A percentile compares a stretch with the other conserved stretches of the same genome.
Conservation (phyloP, 345 rosid species). For the Cardiospermum halicacabum region DNA sequence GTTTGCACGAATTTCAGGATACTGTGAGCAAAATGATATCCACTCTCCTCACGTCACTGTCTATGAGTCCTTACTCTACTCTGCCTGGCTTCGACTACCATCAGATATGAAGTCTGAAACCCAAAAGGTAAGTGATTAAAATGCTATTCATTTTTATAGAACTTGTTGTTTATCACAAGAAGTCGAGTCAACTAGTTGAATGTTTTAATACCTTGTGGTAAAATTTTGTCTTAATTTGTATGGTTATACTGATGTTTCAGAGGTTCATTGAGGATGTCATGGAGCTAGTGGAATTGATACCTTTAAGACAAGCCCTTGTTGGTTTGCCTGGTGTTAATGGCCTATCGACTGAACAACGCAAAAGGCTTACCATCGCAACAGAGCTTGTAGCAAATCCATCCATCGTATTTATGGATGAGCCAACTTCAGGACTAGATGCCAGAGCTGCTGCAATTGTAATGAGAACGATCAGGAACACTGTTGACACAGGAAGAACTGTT, state of each 20-base stretch:
- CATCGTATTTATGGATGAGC: constrained; percentile 91
- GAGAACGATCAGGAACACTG: constrained; percentile 91
- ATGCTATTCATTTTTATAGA: constrained; percentile 48
- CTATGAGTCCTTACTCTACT: constrained; percentile 46
- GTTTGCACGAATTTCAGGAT: constrained; percentile 51
- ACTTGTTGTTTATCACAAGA: constrained; percentile 36
- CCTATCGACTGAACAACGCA: constrained; percentile 83
- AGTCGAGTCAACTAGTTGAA: constrained; percentile 35
- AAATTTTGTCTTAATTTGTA: background rate
- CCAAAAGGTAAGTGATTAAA: constrained; percentile 30
- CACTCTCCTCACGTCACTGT: constrained; percentile 54
- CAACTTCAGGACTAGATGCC: constrained; percentile 94
- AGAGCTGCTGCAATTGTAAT: constrained; percentile 94
- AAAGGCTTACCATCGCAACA: constrained; percentile 84
- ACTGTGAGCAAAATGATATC: constrained; percentile 58
- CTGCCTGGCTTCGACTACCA: constrained; percentile 55
- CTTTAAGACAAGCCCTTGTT: constrained; percentile 59
- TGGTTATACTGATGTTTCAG: constrained; percentile 25
- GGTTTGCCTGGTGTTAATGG: constrained; percentile 87
- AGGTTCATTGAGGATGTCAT: constrained; percentile 84
- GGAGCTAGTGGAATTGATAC: constrained; percentile 77
- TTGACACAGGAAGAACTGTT: constrained; percentile 87
- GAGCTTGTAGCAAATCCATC: constrained; percentile 96
- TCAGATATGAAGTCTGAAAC: constrained; percentile 26
- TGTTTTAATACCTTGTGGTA: background rate